These are phyloP conservation scores for Globisporangium apiculatum DNA, from an alignment of 352 stramenopile species.

Conservation along the genomic window DNA sequence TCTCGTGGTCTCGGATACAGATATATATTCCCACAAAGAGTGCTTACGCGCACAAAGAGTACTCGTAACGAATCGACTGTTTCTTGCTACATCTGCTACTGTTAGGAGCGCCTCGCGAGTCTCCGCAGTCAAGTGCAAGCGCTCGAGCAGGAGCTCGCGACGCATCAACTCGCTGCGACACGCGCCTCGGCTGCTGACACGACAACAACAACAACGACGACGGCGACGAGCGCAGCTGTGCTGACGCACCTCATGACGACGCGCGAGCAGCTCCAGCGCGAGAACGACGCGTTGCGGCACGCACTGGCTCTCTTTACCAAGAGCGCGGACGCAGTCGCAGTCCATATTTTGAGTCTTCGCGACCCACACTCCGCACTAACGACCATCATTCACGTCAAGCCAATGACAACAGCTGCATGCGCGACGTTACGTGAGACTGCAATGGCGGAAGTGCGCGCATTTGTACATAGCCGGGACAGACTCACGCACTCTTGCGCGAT, in stretches of 20 bases:
- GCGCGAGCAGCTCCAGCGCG: constrained; percentile 1
- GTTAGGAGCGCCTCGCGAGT: constrained; percentile 3
- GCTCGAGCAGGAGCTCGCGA: constrained; percentile 4
- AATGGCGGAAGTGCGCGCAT: background rate
- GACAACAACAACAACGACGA: background rate
- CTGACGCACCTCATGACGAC: constrained; percentile 1
- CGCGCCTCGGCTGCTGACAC: too few relatives aligned
- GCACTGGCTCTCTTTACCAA: background rate
- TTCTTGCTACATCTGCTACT: background rate
- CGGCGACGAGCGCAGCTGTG: background rate
- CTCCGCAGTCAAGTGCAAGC: constrained; percentile 3
- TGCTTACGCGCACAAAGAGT: too few relatives aligned
- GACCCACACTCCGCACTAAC: background rate
- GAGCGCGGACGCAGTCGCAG: constrained; percentile 1
- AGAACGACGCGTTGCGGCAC: constrained; percentile 9
- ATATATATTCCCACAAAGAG: background rate
- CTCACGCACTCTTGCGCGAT: background rate
- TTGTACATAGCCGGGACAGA: background rate
- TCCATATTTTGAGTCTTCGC: background rate
- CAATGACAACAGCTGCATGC: background rate
- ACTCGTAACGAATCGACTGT: too few relatives aligned
- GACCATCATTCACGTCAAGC: background rate
- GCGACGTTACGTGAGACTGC: background rate
- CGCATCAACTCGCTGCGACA: background rate
- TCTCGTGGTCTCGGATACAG: background rate